Evolutionary conservation across 331 rosid genomes (phyloP), one percentile per base, ranked within the genome.

Genomic region (Rhamnella rubrinervis): DNA sequence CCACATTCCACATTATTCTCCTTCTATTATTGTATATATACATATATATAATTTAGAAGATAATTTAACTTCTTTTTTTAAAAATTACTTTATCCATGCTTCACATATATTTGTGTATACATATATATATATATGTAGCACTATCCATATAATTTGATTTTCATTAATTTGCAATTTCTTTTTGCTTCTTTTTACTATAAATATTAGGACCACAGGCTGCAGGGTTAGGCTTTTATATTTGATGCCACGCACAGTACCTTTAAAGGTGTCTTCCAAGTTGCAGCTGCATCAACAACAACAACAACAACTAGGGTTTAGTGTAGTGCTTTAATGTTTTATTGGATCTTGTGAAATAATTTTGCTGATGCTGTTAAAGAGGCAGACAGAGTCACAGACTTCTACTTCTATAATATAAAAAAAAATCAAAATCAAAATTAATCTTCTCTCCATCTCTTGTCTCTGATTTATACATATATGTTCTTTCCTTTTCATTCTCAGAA

Each of bases 281-380:
- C 71, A 76, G 14, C 49, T 0, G 44, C 44, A 23, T 1, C 41
- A 39, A 13, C 47, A 44, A 58, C 72, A 39, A 73, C 69, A 71
- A 79, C 71, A 78, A 65, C 61, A 58, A 78, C 71, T 68, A 83
- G 65, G 68, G 68, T 14, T 7, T 57, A 20, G 20, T 68, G 75
- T 31, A 31, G 35, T 72, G 55, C 81, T 78, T 88, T 80, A 84
- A 84, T 75, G 63, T 63, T 59, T 62, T 81, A 81, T 88, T 88
- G 95, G 90, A 90, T 88, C 92, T 44, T 70, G 93, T 82, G 85
- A 74, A 72, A 70, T 64, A 38, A 75, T 79, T 67, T 62, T 77
- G 78, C 61, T 55, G 39, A 37, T 61, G 13, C 6, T 51, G 68
- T 18, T 52, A 47, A 52, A 39, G 57, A 9, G 25, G 71, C 63